Evolutionary conservation across 768 basidiomycete genomes (phyloP).

Genomic region (Tulasnella sp.): DNA sequence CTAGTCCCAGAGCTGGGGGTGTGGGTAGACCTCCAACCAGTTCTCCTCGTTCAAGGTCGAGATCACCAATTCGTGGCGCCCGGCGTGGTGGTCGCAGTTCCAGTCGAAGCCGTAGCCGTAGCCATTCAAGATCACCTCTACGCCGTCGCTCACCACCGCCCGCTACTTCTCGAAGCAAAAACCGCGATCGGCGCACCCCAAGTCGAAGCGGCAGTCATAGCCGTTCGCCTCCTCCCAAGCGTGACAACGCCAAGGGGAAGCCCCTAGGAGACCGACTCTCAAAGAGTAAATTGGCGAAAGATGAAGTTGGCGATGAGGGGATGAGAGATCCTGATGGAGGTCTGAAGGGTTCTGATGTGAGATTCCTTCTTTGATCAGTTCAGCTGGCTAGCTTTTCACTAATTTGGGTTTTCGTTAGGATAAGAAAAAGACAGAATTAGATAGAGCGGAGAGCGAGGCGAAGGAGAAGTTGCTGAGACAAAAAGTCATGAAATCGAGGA

Average conservation of each 20-base stretch:
- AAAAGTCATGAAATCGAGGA: constrained; percentile 63
- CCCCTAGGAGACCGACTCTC: background rate
- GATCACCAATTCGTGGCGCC: no score
- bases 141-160: constrained; percentile 5
- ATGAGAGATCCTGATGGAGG: background rate
- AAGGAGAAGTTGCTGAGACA: constrained; percentile 75
- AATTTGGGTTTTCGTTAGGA: no score
- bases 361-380: background rate
- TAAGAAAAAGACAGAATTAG: constrained; percentile 36
- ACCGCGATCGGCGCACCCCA: background rate
- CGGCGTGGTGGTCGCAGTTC: constrained; percentile 25
- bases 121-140: background rate
- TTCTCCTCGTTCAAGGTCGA: no score
- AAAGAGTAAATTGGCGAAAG: constrained; percentile 17
- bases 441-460: constrained; percentile 63
- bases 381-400: no score
- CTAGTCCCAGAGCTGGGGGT: constrained; percentile 17
- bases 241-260: constrained; percentile 9
- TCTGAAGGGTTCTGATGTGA: background rate
- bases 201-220: constrained; percentile 4
- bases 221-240: constrained; percentile 2
- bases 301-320: constrained; percentile 1
- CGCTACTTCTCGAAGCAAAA: background rate
- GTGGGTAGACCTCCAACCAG: no score
- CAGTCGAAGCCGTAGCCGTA: constrained; percentile 6